Conservation (phyloP, 176 grass and related monocot species). For the Cenchrus americanus region DNA sequence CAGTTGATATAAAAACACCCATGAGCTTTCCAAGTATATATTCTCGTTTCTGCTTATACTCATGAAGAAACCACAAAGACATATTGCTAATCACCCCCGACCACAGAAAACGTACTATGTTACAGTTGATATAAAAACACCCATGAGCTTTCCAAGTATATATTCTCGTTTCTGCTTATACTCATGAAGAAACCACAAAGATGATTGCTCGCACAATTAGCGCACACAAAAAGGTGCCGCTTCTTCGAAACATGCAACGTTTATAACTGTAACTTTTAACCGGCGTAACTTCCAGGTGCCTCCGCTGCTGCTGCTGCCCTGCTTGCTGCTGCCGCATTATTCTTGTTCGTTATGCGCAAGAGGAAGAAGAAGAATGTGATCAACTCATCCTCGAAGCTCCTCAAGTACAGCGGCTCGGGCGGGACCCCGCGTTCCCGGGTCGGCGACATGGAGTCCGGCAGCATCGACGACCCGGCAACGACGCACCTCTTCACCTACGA, state of each 20-base stretch:
- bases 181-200: background rate
- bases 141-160: background rate
- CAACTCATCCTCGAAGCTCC: slow-evolving; percentile 60
- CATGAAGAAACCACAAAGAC: background rate
- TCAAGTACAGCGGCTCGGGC: slow-evolving; percentile 52
- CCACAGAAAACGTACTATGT: background rate
- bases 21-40: background rate
- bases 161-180: background rate
- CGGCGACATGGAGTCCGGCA: slow-evolving; percentile 57
- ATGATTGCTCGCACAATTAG: background rate
- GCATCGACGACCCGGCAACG: slow-evolving; percentile 41
- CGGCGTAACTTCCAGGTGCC: slow-evolving; percentile 20
- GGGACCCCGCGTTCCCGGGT: slow-evolving; percentile 44
- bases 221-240: background rate
- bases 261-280: background rate
- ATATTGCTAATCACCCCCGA: background rate
- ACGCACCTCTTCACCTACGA: slow-evolving; percentile 74
- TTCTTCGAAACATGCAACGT: background rate
- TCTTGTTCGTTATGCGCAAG: slow-evolving; percentile 41
- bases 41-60: background rate
- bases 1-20: background rate
- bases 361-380: slow-evolving; percentile 43
- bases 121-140: background rate
- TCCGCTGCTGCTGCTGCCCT: background rate
- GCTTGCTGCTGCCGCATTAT: background rate